Evolutionary conservation across 495 filamentous ascomycete genomes (phyloP).

Genomic region (Podospora appendiculata): DNA sequence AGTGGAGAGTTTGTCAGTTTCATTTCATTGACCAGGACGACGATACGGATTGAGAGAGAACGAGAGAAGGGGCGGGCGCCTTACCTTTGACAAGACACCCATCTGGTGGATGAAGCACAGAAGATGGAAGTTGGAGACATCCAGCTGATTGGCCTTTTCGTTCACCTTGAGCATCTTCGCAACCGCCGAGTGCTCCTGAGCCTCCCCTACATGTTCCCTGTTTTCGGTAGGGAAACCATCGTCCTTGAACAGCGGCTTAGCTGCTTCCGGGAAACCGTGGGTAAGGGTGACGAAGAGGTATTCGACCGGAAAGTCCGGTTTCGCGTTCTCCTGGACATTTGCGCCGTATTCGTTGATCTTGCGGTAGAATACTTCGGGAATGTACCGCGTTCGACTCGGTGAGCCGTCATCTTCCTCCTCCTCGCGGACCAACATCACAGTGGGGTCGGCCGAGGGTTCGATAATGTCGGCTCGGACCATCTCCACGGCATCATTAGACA

Average conservation of each 20-base stretch:
- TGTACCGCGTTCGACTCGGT: slow-evolving; percentile 72
- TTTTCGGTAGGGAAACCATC: slow-evolving; percentile 83
- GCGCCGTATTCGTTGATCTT: slow-evolving; percentile 93
- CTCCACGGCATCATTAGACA: slow-evolving; percentile 87
- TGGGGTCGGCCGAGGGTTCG: slow-evolving; percentile 88
- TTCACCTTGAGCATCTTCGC: slow-evolving; percentile 34
- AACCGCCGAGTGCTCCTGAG: slow-evolving; percentile 53
- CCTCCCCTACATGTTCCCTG: slow-evolving; percentile 73
- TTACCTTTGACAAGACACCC: slow-evolving; percentile 72
- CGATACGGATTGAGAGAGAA: not conserved
- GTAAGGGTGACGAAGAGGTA: slow-evolving; percentile 94
- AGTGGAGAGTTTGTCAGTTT: not conserved
- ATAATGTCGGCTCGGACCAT: slow-evolving; percentile 95
- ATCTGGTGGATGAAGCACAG: slow-evolving; percentile 77
- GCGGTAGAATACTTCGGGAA: slow-evolving; percentile 95
- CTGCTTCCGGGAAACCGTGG: slow-evolving; percentile 83
- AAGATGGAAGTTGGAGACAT: slow-evolving; percentile 88
- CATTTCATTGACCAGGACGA: not conserved
- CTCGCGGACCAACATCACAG: slow-evolving; percentile 87
- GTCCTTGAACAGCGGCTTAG: slow-evolving; percentile 62
- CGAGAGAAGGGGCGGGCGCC: not conserved
- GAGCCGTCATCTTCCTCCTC: slow-evolving; percentile 77
- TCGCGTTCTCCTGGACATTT: slow-evolving; percentile 94
- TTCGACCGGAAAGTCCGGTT: slow-evolving; percentile 91
- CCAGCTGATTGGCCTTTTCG: slow-evolving; percentile 50